These are phyloP conservation scores for Trichoderma sp. DNA, from an alignment of 2,329 filamentous ascomycete species.

Conservation along the genomic window DNA sequence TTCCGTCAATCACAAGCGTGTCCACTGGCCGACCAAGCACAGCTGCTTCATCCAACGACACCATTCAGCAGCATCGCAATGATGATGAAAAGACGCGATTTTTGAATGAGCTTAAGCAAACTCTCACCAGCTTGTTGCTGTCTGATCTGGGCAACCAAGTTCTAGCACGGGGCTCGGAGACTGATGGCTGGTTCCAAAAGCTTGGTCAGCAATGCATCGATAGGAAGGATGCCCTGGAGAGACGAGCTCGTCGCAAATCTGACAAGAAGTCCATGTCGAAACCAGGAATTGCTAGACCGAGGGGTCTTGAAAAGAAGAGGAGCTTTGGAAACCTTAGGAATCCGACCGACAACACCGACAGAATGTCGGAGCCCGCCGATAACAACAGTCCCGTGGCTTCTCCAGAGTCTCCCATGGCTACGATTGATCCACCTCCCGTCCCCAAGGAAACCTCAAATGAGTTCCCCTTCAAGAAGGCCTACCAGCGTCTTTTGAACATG, in stretches of 20 bases:
- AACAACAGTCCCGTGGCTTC: conserved; percentile 36
- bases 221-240: conserved; percentile 54
- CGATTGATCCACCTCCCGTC: conserved; percentile 20
- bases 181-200: conserved; percentile 79
- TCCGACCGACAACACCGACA: conserved; percentile 43
- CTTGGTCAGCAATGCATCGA: conserved; percentile 65
- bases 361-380: conserved; percentile 39
- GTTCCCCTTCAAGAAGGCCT: conserved; percentile 80
- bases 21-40: conserved; percentile 60
- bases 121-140: conserved; percentile 76
- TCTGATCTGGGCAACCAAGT: conserved; percentile 87
- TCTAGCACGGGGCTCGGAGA: conserved; percentile 87
- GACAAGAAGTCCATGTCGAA: conserved; percentile 44
- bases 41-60: conserved; percentile 34
- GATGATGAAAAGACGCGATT: conserved; percentile 75
- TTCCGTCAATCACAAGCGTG: conserved; percentile 46
- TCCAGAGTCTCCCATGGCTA: conserved; percentile 38
- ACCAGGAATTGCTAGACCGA: conserved; percentile 46
- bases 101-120: conserved; percentile 71
- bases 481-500: conserved; percentile 74
- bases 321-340: conserved; percentile 64
- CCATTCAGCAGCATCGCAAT: conserved; percentile 28
- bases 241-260: conserved; percentile 41
- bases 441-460: conserved; percentile 41
- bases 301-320: conserved; percentile 62